phyloP scores from a whole-genome alignment of 2,329 filamentous ascomycete species.

The Daldinia sp. region DNA sequence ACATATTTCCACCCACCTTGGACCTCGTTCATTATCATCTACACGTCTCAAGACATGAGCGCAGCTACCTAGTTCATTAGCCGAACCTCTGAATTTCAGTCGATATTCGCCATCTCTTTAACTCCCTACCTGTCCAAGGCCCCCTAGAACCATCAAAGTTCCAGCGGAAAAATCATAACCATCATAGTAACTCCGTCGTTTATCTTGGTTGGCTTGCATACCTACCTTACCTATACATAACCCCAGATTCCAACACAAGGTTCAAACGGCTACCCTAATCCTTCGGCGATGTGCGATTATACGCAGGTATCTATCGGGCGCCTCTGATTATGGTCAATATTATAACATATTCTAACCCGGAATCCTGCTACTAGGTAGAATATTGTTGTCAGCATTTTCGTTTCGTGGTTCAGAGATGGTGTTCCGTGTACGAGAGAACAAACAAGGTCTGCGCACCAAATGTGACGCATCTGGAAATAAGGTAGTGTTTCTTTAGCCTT shows the following conservation, averaged over 20 bases:
- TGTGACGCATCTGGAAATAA: slow-evolving; percentile 46
- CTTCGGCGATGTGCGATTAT: slow-evolving; percentile 46
- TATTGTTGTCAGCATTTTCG: slow-evolving; percentile 47
- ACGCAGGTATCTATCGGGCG: slow-evolving; percentile 42
- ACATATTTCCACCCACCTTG: slow-evolving; percentile 33
- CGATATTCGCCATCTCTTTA: neutral
- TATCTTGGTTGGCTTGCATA: neutral
- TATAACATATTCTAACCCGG: slow-evolving; percentile 8
- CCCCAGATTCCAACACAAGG: neutral
- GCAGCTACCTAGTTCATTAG: neutral
- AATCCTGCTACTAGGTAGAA: slow-evolving; percentile 42
- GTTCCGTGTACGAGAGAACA: slow-evolving; percentile 46
- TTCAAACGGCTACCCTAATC: neutral
- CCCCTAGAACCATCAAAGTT: neutral
- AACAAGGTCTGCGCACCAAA: slow-evolving; percentile 46
- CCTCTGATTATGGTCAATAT: neutral
- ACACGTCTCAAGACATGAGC: slow-evolving; percentile 6
- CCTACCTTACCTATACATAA: too few relatives aligned
- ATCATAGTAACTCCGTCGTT: neutral
- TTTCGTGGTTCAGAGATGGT: slow-evolving; percentile 47
- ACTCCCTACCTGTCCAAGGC: neutral
- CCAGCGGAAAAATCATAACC: too few relatives aligned
- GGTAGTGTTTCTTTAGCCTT: slow-evolving; percentile 37
- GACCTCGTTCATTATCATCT: slow-evolving; percentile 16
- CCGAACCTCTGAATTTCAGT: neutral